phyloP scores from a whole-genome alignment of 768 basidiomycete species.

The Rhodotorula taiwanensis region DNA sequence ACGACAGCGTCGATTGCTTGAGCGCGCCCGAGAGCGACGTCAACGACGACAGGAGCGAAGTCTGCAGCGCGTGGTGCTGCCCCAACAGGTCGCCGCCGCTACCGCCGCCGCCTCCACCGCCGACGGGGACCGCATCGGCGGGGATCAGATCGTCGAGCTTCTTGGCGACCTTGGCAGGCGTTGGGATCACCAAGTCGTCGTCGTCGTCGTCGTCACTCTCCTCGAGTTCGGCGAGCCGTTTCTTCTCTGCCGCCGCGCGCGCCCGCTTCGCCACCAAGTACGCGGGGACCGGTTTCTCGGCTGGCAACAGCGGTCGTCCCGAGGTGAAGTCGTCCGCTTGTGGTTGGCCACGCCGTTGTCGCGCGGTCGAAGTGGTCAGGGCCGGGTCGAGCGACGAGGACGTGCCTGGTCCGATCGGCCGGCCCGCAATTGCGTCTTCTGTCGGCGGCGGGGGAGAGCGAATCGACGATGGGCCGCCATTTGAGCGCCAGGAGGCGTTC shows the following conservation, averaged over 20 bases:
- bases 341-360: neutral
- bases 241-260: neutral
- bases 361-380: neutral
- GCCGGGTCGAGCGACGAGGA: neutral
- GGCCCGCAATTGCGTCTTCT: too few species aligned
- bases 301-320: neutral
- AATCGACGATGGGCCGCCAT: too few species aligned
- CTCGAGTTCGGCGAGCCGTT: neutral
- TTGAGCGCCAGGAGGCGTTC: too few species aligned
- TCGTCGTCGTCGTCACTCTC: neutral
- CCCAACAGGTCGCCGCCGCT: slow-evolving; percentile 21
- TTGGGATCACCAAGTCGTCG: neutral
- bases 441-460: too few species aligned
- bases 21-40: slow-evolving; percentile 81
- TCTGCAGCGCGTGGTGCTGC: slow-evolving; percentile 50
- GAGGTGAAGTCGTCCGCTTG: too few species aligned
- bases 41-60: slow-evolving; percentile 66
- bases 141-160: slow-evolving; percentile 10
- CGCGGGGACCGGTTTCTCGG: neutral
- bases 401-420: neutral
- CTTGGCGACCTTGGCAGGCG: neutral
- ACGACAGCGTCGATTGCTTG: slow-evolving; percentile 72
- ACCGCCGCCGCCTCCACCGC: neutral
- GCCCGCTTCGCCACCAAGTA: neutral
- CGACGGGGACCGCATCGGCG: neutral